Conservation (phyloP, 352 stramenopile species). For the Globisporangium viniferum region DNA sequence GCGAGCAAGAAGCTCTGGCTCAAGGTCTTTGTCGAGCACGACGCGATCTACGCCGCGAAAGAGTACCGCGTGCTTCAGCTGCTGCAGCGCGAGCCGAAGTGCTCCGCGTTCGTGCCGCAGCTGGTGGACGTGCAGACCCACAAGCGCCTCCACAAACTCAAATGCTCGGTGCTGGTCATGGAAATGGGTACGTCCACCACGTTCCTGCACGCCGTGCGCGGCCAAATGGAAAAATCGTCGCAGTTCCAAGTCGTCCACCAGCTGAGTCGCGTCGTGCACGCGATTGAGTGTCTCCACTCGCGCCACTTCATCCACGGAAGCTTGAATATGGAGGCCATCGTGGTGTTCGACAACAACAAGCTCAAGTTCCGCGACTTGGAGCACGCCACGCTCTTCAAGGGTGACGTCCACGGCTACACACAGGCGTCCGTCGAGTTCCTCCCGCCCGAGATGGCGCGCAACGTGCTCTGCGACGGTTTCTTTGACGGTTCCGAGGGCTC, state of each 20-base stretch:
- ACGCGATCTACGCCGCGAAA: slow-evolving; percentile 40
- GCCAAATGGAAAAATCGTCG: slow-evolving; percentile 27
- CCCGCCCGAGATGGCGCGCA: slow-evolving; percentile 43
- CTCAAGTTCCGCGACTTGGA: slow-evolving; percentile 55
- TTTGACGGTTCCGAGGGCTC: slow-evolving; percentile 13
- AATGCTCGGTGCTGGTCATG: slow-evolving; percentile 48
- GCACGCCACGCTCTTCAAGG: slow-evolving; percentile 33
- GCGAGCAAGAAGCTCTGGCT: slow-evolving; percentile 23
- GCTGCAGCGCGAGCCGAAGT: slow-evolving; percentile 25
- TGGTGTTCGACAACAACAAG: slow-evolving; percentile 32
- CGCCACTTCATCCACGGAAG: slow-evolving; percentile 52
- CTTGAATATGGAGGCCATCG: slow-evolving; percentile 38
- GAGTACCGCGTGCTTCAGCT: slow-evolving; percentile 54
- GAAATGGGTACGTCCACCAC: slow-evolving; percentile 38
- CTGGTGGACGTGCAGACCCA: slow-evolving; percentile 35
- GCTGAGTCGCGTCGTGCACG: slow-evolving; percentile 33
- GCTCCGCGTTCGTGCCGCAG: slow-evolving; percentile 31
- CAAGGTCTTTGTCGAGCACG: slow-evolving; percentile 62
- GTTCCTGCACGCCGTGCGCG: slow-evolving; percentile 32
- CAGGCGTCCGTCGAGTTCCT: slow-evolving; percentile 32
- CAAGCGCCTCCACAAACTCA: slow-evolving; percentile 24
- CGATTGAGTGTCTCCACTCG: slow-evolving; percentile 43
- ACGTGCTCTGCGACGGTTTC: slow-evolving; percentile 25
- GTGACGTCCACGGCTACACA: slow-evolving; percentile 15
- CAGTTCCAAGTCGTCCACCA: slow-evolving; percentile 31